These are phyloP conservation scores for Hypoxylon intermedium DNA, from an alignment of 495 filamentous ascomycete genomes.

Conservation along the genomic window DNA sequence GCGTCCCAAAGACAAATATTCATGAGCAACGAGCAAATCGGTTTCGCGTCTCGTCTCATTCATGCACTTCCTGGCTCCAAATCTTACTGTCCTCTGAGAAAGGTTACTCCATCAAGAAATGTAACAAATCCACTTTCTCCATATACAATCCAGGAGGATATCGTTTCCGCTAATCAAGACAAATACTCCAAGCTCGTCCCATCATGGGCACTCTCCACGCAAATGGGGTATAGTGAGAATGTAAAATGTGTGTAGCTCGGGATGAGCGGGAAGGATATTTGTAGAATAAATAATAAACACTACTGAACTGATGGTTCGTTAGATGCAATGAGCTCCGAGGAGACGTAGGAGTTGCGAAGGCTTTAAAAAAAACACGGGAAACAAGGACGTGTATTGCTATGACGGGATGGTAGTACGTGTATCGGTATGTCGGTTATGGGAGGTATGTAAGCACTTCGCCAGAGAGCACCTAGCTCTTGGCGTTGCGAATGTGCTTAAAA, in stretches of 20 bases:
- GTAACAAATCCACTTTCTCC: background rate
- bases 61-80: slow-evolving; percentile 28
- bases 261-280: slow-evolving; percentile 25
- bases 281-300: slow-evolving; percentile 36
- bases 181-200: slow-evolving; percentile 26
- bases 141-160: background rate
- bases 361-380: slow-evolving; percentile 11
- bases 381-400: background rate
- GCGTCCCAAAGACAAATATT: slow-evolving; percentile 22
- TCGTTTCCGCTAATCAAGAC: slow-evolving; percentile 6
- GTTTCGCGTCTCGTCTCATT: slow-evolving; percentile 37
- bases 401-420: slow-evolving; percentile 3
- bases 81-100: slow-evolving; percentile 10
- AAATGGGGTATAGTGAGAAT: slow-evolving; percentile 37
- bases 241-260: slow-evolving; percentile 17
- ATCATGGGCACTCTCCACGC: slow-evolving; percentile 10
- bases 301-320: slow-evolving; percentile 35
- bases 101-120: slow-evolving; percentile 8
- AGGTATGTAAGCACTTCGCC: background rate
- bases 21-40: slow-evolving; percentile 27
- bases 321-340: slow-evolving; percentile 26
- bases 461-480: background rate
- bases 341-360: slow-evolving; percentile 3
- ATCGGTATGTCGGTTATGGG: slow-evolving; percentile 7
- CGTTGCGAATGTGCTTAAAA: background rate